Percentiles rank a stretch among this genome's conserved stretches.
Evolutionary conservation across 2,329 filamentous ascomycete species (phyloP).

Genomic region (Pleomassaria siparia): DNA sequence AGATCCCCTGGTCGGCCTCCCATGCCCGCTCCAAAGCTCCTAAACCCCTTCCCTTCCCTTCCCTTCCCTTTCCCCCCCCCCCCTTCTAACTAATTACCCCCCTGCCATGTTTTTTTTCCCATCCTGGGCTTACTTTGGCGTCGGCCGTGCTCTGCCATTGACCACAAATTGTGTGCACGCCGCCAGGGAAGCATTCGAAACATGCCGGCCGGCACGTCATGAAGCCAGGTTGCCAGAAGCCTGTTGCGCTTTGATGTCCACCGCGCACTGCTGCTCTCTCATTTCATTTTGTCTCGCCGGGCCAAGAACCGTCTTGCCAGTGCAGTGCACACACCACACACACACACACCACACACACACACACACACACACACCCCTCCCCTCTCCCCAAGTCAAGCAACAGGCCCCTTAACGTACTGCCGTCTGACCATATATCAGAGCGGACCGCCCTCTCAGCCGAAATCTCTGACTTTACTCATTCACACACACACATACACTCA

Average conservation of each 20-base stretch:
- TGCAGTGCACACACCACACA: too few relatives aligned
- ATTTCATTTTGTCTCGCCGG: slow-evolving; percentile 45
- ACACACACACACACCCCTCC: too few relatives aligned
- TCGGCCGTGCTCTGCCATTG: background rate
- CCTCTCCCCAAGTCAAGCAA: too few relatives aligned
- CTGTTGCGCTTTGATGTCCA: slow-evolving; percentile 31
- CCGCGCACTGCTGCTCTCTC: slow-evolving; percentile 40
- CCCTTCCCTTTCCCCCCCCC: background rate
- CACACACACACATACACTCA: too few relatives aligned
- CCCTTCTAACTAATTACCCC: too few relatives aligned
- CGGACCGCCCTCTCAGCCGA: slow-evolving; percentile 24
- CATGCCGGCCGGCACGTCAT: slow-evolving; percentile 45
- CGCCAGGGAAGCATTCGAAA: slow-evolving; percentile 37
- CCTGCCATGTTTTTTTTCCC: too few relatives aligned
- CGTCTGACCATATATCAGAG: slow-evolving; percentile 31
- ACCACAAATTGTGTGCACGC: slow-evolving; percentile 12
- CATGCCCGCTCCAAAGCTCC: too few relatives aligned
- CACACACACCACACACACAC: too few relatives aligned
- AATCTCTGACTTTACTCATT: slow-evolving; percentile 15
- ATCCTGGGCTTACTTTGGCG: too few relatives aligned
- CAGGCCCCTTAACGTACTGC: slow-evolving; percentile 30
- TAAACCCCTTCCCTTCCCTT: background rate
- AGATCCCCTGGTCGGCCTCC: slow-evolving; percentile 15
- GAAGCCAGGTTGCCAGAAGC: slow-evolving; percentile 28
- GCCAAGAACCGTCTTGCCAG: slow-evolving; percentile 15